Percentiles rank a stretch among this genome's conserved stretches.
Evolutionary conservation across 805 yeast genomes (phyloP).

Genomic region (Yamadazyma endophytica): DNA sequence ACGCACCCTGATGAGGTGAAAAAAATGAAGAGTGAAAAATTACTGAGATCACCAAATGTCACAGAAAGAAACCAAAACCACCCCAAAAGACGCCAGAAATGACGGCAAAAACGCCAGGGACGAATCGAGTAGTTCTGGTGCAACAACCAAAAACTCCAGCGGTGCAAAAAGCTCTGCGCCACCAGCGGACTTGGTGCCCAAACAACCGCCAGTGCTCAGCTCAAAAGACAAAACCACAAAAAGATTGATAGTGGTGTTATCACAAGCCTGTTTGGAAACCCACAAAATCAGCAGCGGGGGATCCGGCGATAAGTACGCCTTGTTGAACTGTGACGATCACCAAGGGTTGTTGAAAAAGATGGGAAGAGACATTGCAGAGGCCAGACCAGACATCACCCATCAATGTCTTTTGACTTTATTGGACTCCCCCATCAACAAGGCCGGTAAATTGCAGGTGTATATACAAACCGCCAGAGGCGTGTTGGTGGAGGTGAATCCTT

Average conservation of each 20-base stretch:
- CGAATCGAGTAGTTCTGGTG: too few relatives aligned
- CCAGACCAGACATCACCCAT: conserved; percentile 98
- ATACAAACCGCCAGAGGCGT: conserved; percentile 95
- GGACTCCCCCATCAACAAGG: conserved; percentile 98
- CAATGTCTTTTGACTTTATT: conserved; percentile 91
- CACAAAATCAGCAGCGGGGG: conserved; percentile 81
- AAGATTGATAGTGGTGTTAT: conserved; percentile 87
- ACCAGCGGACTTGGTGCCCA: conserved; percentile 77
- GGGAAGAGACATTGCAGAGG: conserved; percentile 97
- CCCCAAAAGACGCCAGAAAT: too few relatives aligned
- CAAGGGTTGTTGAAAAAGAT: conserved; percentile 91
- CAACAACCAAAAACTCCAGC: too few relatives aligned
- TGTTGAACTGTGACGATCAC: conserved; percentile 96
- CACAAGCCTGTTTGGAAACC: conserved; percentile 94
- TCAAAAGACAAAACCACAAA: conserved; percentile 85
- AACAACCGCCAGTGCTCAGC: conserved; percentile 73
- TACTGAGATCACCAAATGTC: too few relatives aligned
- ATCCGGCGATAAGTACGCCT: conserved; percentile 80
- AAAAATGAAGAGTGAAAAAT: too few relatives aligned
- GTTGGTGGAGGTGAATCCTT: conserved; percentile 90
- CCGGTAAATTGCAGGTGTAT: conserved; percentile 94
- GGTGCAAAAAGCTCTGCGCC: conserved; percentile 13
- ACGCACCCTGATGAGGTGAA: too few relatives aligned
- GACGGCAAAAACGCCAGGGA: too few relatives aligned
- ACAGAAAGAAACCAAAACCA: too few relatives aligned